phyloP scores from a whole-genome alignment of 2,329 filamentous ascomycete genomes.

The Xylaria sp. region DNA sequence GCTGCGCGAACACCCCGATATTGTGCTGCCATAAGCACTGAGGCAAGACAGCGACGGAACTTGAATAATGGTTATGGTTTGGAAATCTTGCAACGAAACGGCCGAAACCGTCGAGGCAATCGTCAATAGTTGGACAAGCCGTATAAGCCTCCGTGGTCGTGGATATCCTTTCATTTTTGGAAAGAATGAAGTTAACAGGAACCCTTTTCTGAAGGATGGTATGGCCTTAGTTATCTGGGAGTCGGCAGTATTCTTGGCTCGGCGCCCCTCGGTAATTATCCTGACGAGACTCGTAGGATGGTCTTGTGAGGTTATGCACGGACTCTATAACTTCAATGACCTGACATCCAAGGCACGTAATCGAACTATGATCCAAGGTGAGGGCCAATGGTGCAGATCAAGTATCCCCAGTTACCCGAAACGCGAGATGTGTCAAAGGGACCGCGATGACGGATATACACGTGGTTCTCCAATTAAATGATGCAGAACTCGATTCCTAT shows the following conservation, averaged over 20 bases:
- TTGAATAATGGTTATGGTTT: conserved; percentile 42
- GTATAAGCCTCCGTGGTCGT: conserved; percentile 37
- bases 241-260: background rate
- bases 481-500: conserved; percentile 13
- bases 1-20: conserved; percentile 40
- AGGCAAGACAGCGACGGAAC: conserved; percentile 44
- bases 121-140: conserved; percentile 33
- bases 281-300: background rate
- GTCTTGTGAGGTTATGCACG: background rate
- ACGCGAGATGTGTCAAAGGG: conserved; percentile 42
- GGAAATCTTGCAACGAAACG: conserved; percentile 46
- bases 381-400: conserved; percentile 32
- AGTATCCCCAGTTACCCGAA: conserved; percentile 38
- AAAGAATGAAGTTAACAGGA: background rate
- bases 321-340: conserved; percentile 9
- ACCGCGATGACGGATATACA: conserved; percentile 33
- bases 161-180: conserved; percentile 29
- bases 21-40: conserved; percentile 40
- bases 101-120: conserved; percentile 41
- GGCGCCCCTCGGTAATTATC: background rate
- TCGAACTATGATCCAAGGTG: conserved; percentile 16
- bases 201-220: background rate
- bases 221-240: conserved; percentile 4
- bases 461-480: conserved; percentile 33
- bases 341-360: background rate